Evolutionary conservation across 441 rosid genomes (phyloP).

Genomic region (Pelargonium cotyledonis): DNA sequence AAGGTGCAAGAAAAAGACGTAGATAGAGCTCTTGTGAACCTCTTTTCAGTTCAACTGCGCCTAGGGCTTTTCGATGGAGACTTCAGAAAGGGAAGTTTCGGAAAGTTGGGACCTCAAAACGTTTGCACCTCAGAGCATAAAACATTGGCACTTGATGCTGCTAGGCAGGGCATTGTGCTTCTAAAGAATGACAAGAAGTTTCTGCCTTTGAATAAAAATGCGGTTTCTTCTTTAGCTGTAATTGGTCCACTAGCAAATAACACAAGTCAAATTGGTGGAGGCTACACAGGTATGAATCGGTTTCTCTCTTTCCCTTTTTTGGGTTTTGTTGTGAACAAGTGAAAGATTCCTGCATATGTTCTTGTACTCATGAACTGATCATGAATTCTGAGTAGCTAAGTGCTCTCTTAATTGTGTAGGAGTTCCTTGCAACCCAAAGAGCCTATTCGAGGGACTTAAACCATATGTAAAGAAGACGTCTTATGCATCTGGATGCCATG

Average conservation of each 20-base stretch:
- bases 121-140: slow-evolving; percentile 48
- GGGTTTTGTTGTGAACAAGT: not conserved
- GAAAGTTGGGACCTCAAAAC: slow-evolving; percentile 43
- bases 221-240: slow-evolving; percentile 45
- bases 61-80: slow-evolving; percentile 61
- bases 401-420: slow-evolving; percentile 34
- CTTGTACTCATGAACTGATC: not conserved
- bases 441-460: slow-evolving; percentile 49
- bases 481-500: slow-evolving; percentile 50
- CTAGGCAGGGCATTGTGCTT: slow-evolving; percentile 66
- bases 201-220: slow-evolving; percentile 44
- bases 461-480: slow-evolving; percentile 37
- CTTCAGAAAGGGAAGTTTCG: slow-evolving; percentile 45
- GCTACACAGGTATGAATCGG: slow-evolving; percentile 43
- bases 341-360: not conserved
- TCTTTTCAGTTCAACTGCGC: slow-evolving; percentile 57
- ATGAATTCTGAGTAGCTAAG: not conserved
- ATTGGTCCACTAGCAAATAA: slow-evolving; percentile 57
- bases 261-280: slow-evolving; percentile 46
- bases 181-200: slow-evolving; percentile 49
- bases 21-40: slow-evolving; percentile 50
- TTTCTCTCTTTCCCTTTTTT: not conserved
- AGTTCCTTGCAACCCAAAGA: slow-evolving; percentile 57
- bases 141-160: slow-evolving; percentile 51
- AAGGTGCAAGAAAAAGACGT: slow-evolving; percentile 45